Evolutionary conservation across 768 basidiomycete genomes (phyloP).

Genomic region (Strobilomyces echinocephalus): DNA sequence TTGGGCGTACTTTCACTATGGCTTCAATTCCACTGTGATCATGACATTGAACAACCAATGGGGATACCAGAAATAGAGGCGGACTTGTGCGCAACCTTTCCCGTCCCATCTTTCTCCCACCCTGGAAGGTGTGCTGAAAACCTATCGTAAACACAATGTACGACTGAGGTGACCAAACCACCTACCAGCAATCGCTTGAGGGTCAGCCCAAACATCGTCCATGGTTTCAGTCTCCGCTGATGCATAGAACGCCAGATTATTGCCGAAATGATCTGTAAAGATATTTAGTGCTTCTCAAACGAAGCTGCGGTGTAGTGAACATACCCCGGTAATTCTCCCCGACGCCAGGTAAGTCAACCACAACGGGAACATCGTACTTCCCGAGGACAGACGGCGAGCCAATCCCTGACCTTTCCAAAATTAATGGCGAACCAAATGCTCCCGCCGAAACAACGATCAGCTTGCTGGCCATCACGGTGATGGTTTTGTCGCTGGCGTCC

Average conservation of each 20-base stretch:
- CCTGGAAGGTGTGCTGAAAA: slow-evolving; percentile 26
- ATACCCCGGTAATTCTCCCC: slow-evolving; percentile 63
- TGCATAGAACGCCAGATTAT: slow-evolving; percentile 32
- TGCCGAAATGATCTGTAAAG: slow-evolving; percentile 29
- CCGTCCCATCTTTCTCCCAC: slow-evolving; percentile 38
- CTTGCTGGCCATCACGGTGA: slow-evolving; percentile 26
- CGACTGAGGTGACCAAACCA: slow-evolving; percentile 11
- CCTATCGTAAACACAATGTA: not conserved
- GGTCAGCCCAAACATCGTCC: slow-evolving; percentile 41
- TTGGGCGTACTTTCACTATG: slow-evolving; percentile 53
- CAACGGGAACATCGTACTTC: slow-evolving; percentile 39
- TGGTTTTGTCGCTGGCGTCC: slow-evolving; percentile 1
- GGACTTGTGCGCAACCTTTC: slow-evolving; percentile 53
- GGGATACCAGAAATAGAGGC: slow-evolving; percentile 1
- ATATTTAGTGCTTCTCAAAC: too few relatives aligned
- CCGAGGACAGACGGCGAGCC: slow-evolving; percentile 49
- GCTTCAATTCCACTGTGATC: slow-evolving; percentile 49
- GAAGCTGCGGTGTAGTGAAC: too few relatives aligned
- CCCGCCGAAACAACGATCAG: slow-evolving; percentile 52
- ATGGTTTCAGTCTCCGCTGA: slow-evolving; percentile 44
- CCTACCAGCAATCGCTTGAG: slow-evolving; percentile 37
- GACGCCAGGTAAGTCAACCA: slow-evolving; percentile 71
- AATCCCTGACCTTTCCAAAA: slow-evolving; percentile 65
- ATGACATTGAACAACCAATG: not conserved
- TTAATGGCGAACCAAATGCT: slow-evolving; percentile 51